Base-by-base conservation (phyloP, 2,329 filamentous ascomycete genomes). In the Chaetomium sp. region DNA sequence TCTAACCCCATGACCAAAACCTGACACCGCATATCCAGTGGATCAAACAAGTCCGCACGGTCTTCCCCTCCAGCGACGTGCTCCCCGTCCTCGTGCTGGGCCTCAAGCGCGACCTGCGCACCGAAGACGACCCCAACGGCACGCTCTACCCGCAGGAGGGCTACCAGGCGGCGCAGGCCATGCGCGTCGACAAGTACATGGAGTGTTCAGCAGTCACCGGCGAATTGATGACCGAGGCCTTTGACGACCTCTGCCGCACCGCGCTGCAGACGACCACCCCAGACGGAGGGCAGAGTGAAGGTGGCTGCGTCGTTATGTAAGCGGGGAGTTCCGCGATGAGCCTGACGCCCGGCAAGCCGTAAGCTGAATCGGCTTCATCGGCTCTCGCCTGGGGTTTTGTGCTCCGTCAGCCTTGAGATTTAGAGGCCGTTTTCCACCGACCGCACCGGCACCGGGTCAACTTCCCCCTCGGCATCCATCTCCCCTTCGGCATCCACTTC, bases 191-290 rank as follows among this genome's bases (percentile, higher is more conserved):
- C 67, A 79, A 78, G 59, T 86, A 85, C 62, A 77, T 84, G 66
- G 82, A 86, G 63, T 86, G 82, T 68, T 84, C 81, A 1, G 80
- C 82, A 6, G 70, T 78, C 48, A 83, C 80, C 3, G 82, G 82
- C 12, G 80, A 84, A 69, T 72, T 85, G 52, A 65, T 85, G 45
- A 71, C 74, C 61, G 70, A 79, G 62, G 79, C 77, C 5, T 82
- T 84, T 64, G 79, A 85, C 65, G 82, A 85, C 65, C 76, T 85
- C 19, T 84, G 79, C 67, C 74, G 69, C 48, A 82, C 80, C 34
- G 82, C 80, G 2, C 71, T 77, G 52, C 69, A 74, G 61, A 79
- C 77, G 34, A 73, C 69, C 10, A 75, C 73, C 19, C 69, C 67
- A 8, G 67, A 66, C 6, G 77, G 77, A 1, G 79, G 78, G 2